phyloP scores from a whole-genome alignment of 768 basidiomycete species.

The Cystofilobasidium ferigula region DNA sequence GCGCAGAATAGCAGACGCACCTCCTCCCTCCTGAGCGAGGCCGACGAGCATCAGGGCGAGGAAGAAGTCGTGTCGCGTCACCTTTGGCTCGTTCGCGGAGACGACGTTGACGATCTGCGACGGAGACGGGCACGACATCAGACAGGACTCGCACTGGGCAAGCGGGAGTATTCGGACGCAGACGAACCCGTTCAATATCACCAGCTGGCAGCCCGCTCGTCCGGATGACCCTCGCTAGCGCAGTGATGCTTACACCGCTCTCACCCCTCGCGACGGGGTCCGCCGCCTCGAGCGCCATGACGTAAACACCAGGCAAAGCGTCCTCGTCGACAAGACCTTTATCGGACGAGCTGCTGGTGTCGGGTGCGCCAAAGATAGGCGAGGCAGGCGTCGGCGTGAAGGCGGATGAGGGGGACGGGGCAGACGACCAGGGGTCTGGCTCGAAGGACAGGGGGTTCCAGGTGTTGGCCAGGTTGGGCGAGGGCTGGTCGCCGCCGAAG shows the following conservation, averaged over 20 bases:
- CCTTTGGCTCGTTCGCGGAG: constrained; percentile 56
- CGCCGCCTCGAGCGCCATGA: constrained; percentile 17
- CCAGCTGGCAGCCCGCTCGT: neutral
- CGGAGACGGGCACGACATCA: neutral
- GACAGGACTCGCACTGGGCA: neutral
- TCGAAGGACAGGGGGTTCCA: constrained; percentile 24
- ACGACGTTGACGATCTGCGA: constrained; percentile 78
- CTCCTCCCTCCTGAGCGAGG: constrained; percentile 68
- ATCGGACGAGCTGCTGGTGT: neutral
- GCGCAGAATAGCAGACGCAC: constrained; percentile 38
- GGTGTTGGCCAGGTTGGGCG: neutral
- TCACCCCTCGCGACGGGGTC: constrained; percentile 18
- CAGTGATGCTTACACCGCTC: constrained; percentile 7
- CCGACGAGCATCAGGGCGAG: constrained; percentile 80
- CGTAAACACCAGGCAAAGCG: neutral
- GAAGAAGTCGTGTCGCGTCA: constrained; percentile 83
- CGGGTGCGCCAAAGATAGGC: neutral
- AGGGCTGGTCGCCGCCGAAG: neutral
- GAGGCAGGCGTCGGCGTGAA: constrained; percentile 1
- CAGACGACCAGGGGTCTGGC: constrained; percentile 16
- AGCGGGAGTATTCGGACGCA: neutral
- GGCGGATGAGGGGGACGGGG: constrained; percentile 6
- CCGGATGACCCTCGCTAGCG: neutral
- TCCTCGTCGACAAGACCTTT: constrained; percentile 12
- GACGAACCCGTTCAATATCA: constrained; percentile 17